Percentiles rank a stretch among this genome's conserved stretches.
These are phyloP conservation scores for Lolium multiflorum DNA, from an alignment of 176 grass and related monocot species.

Conservation along the genomic window DNA sequence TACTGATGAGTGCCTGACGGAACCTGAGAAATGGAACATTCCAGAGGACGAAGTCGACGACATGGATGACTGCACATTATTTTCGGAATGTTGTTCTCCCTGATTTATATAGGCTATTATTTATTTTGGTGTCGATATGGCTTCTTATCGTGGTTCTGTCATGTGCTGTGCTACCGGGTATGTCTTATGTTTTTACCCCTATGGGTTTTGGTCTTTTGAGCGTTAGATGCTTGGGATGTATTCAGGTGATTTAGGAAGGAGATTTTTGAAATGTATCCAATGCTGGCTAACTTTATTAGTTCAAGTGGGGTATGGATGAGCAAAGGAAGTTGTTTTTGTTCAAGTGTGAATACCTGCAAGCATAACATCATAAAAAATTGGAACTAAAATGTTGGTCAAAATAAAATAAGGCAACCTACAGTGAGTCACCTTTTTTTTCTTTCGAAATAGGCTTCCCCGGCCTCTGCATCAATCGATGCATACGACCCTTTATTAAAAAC, in stretches of 20 bases:
- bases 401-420: not conserved
- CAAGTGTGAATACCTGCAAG: not conserved
- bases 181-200: not conserved
- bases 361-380: not conserved
- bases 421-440: not conserved
- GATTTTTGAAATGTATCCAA: constrained; percentile 25
- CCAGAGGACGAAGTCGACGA: constrained; percentile 68
- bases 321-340: not conserved
- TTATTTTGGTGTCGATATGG: constrained; percentile 37
- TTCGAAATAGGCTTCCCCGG: too few species aligned
- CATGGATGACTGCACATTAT: constrained; percentile 71
- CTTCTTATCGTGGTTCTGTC: constrained; percentile 29
- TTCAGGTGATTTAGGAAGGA: constrained; percentile 24
- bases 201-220: not conserved
- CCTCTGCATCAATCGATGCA: too few species aligned
- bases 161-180: not conserved
- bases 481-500: too few species aligned
- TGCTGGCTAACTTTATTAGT: not conserved
- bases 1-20: constrained; percentile 58
- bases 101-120: not conserved
- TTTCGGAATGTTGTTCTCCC: constrained; percentile 57
- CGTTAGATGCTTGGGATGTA: constrained; percentile 29
- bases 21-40: constrained; percentile 79
- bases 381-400: not conserved
- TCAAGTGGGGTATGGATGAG: constrained; percentile 8